These are phyloP conservation scores for Hyaloperonospora brassicae DNA, from an alignment of 352 stramenopile species.

Conservation along the genomic window DNA sequence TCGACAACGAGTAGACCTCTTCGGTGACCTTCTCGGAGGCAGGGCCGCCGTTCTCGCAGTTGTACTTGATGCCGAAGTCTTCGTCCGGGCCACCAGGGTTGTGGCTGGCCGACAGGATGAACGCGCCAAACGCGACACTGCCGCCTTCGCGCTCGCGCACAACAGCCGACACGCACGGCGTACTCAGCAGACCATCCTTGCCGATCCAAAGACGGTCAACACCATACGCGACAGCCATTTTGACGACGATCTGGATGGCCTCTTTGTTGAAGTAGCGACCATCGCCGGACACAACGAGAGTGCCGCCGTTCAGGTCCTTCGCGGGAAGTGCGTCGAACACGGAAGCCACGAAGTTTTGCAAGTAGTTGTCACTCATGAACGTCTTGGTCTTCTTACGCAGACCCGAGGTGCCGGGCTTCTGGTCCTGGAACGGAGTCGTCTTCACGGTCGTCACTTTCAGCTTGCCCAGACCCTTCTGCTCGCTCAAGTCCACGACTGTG, in stretches of 20 bases:
- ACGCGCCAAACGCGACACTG: slow-evolving; percentile 89
- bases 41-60: slow-evolving; percentile 96
- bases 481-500: slow-evolving; percentile 92
- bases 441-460: slow-evolving; percentile 79
- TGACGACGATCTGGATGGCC: slow-evolving; percentile 95
- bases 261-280: slow-evolving; percentile 88
- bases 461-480: slow-evolving; percentile 87
- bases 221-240: slow-evolving; percentile 95
- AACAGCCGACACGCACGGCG: slow-evolving; percentile 93
- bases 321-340: slow-evolving; percentile 94
- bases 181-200: slow-evolving; percentile 94
- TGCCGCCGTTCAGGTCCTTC: slow-evolving; percentile 90
- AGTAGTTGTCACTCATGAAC: slow-evolving; percentile 97
- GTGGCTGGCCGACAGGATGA: slow-evolving; percentile 97
- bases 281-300: slow-evolving; percentile 95
- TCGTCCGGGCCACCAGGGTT: slow-evolving; percentile 97
- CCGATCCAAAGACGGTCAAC: slow-evolving; percentile 94
- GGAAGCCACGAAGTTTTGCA: slow-evolving; percentile 97
- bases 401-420: slow-evolving; percentile 96
- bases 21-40: slow-evolving; percentile 96
- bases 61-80: slow-evolving; percentile 99
- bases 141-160: slow-evolving; percentile 93
- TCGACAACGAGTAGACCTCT: slow-evolving; percentile 94
- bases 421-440: slow-evolving; percentile 90
- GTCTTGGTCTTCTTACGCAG: slow-evolving; percentile 98